phyloP scores from a whole-genome alignment of 2,329 filamentous ascomycete genomes.

The Exophiala aquamarina region DNA sequence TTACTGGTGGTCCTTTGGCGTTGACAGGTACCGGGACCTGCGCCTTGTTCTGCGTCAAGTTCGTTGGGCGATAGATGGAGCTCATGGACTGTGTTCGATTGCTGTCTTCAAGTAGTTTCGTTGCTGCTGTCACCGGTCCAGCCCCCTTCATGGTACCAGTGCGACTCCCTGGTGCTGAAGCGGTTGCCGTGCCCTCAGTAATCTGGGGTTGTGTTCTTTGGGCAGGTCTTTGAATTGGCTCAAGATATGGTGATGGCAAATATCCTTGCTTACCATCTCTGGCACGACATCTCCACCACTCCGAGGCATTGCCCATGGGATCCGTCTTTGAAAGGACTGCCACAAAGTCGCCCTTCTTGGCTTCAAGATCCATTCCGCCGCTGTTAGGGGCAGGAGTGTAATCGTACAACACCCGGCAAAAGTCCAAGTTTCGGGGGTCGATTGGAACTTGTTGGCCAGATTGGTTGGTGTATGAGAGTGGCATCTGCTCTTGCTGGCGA shows the following conservation, averaged over 20 bases:
- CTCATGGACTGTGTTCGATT: constrained; percentile 34
- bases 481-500: constrained; percentile 50
- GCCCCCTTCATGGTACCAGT: constrained; percentile 54
- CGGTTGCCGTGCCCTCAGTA: constrained; percentile 32
- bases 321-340: constrained; percentile 91
- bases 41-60: constrained; percentile 18
- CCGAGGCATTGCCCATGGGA: constrained; percentile 84
- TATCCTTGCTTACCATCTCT: constrained; percentile 90
- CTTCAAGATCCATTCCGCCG: constrained; percentile 79
- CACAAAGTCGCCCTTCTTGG: constrained; percentile 93
- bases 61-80: constrained; percentile 19
- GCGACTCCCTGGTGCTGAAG: constrained; percentile 45
- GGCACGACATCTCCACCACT: constrained; percentile 96
- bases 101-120: constrained; percentile 22
- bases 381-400: constrained; percentile 74
- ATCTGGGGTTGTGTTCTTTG: constrained; percentile 42
- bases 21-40: neutral
- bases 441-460: constrained; percentile 51
- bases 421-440: constrained; percentile 90
- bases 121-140: constrained; percentile 8
- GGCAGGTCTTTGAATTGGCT: constrained; percentile 62
- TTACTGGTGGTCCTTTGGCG: constrained; percentile 46
- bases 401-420: constrained; percentile 92
- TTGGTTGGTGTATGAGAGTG: constrained; percentile 48
- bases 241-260: constrained; percentile 85